Evolutionary conservation across 2,329 filamentous ascomycete species (phyloP), one percentile per base, ranked within the genome.

Genomic region (Didymella exigua): DNA sequence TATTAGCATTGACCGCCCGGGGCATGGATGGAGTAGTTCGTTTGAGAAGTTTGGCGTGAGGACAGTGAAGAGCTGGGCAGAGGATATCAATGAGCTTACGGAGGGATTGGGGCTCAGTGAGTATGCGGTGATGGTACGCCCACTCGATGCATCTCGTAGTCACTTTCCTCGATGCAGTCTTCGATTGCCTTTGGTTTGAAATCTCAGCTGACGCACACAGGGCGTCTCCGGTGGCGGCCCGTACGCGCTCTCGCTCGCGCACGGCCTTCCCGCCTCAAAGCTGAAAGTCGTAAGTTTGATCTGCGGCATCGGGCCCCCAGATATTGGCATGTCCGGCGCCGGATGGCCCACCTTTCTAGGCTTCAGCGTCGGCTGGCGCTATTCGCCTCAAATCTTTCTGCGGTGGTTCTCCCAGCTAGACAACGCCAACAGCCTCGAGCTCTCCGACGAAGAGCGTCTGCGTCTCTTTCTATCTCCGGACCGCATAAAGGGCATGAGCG

Each of bases 261-360:
- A 45, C 9, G 34, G 50, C 5, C 56, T 72, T 0, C 69, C 70
- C 0, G 5, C 19, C 8, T 10, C 54, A 1, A 58, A 68, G 16
- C 63, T 74, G 21, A 67, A 65, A 40, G 57, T 52, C 41, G 62
- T 64, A 1, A 55, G 65, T 14, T 41, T 74, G 0, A 58, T 74
- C 21, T 72, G 68, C 44, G 71, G 69, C 29, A 41, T 75, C 8
- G 72, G 72, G 0, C 64, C 75, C 6, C 68, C 71, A 33, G 71
- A 77, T 47, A 74, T 76, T 5, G 69, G 74, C 29, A 71, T 72
- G 66, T 59, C 49, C 13, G 69, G 72, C 9, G 68, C 67, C 8
- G 47, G 54, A 23, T 62, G 54, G 36, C 5, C 48, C 7, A 63
- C 68, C 46, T 62, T 66, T 33, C 10, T 75, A 7, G 73, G 67